phyloP scores from a whole-genome alignment of 257 asterid genomes.

The Ballota nigra region DNA sequence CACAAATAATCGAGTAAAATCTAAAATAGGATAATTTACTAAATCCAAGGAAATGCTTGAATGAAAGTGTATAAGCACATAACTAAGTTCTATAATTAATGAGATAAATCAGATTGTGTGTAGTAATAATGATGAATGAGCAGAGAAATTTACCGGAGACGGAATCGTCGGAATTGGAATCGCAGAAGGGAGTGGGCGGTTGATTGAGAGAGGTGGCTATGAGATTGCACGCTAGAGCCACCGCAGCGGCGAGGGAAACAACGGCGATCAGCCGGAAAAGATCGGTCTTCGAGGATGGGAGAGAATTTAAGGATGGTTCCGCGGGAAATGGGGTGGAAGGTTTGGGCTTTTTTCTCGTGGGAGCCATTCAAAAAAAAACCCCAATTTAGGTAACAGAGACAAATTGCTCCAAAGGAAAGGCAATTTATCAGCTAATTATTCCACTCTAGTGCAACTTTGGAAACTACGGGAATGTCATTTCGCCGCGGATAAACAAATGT shows the following conservation, averaged over 20 bases:
- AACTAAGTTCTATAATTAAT: no score
- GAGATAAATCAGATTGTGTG: not conserved
- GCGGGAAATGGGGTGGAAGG: conserved; percentile 27
- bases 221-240: conserved; percentile 56
- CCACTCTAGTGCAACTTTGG: no score
- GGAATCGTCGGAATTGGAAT: conserved; percentile 32
- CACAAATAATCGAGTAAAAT: conserved; percentile 14
- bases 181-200: conserved; percentile 65
- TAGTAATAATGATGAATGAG: not conserved
- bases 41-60: not conserved
- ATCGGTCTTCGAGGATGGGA: conserved; percentile 64
- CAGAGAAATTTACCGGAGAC: conserved; percentile 39
- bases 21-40: not conserved
- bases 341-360: conserved; percentile 27
- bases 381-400: not conserved
- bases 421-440: not conserved
- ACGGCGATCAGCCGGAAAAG: conserved; percentile 51
- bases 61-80: not conserved
- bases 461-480: no score
- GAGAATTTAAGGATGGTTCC: conserved; percentile 39
- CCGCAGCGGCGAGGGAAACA: conserved; percentile 57
- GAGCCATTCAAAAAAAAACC: conserved; percentile 19
- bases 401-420: not conserved
- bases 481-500: no score
- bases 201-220: conserved; percentile 37